Evolutionary conservation across 306 rosid genomes (phyloP), one percentile per base, ranked within the genome.

Genomic region (Senna siamea): DNA sequence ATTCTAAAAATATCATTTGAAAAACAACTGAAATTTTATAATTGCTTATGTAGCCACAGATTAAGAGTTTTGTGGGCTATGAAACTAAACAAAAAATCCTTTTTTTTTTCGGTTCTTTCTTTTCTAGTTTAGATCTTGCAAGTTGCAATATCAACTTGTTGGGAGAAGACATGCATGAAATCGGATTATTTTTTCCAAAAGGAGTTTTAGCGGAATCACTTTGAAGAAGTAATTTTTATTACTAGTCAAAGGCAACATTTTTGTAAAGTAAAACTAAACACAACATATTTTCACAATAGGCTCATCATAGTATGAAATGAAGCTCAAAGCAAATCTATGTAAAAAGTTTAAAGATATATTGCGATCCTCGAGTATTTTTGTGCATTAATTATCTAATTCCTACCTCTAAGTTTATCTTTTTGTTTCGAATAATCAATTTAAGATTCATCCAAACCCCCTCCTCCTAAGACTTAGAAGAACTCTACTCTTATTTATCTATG

Each of bases 61-160:
- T 43, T 64, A 43, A 7, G 4, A 34, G 12, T 72, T 72, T 72
- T 37, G 15, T 46, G 63, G 54, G 53, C 34, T 37, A 26, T 74
- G 17, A 37, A 48, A 38, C 54, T 26, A 26, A 26, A 26, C 3
- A 51, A 63, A 44, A 57, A 48, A 14, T 28, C 17, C n/a, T 59
- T 10, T 38, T 59, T 40, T 34, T 34, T 19, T 7, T 56, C 40
- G 3, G 14, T 46, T 20, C 15, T 23, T 43, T 18, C 14, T 52
- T 30, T 48, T 18, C 4, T 9, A 48, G 26, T 17, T 54, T 40
- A 40, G 52, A 2, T 60, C 76, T 28, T 8, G 55, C 57, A 43
- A 28, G 37, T 28, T 8, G 55, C 57, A 43, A 28, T 51, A 30
- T 56, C 55, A 37, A 22, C 40, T 70, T 20, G 64, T 53, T 53